Percentiles rank a stretch among this genome's conserved stretches.
phyloP scores from a whole-genome alignment of 2,329 filamentous ascomycete species.

The Stenocarpella maydis region DNA sequence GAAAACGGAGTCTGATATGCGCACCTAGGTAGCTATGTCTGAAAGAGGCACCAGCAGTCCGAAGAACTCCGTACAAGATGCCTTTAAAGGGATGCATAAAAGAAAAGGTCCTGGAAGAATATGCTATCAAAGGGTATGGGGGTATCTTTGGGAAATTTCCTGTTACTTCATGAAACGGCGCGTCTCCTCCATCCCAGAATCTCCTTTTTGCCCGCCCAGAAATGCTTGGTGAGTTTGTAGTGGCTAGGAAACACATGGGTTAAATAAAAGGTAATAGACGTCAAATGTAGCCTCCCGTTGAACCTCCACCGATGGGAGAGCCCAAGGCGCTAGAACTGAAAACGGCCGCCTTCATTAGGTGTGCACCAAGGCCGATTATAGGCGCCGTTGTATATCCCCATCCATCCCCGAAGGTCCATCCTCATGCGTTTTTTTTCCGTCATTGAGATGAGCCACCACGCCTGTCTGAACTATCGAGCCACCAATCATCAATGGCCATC shows the following conservation, averaged over 20 bases:
- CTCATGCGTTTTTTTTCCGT: neutral
- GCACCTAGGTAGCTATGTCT: neutral
- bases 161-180: constrained; percentile 13
- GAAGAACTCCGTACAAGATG: constrained; percentile 25
- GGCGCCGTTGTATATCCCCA: constrained; percentile 2
- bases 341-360: neutral
- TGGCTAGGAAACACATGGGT: constrained; percentile 13
- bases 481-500: constrained; percentile 32
- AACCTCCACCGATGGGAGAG: constrained; percentile 6
- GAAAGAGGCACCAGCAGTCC: neutral
- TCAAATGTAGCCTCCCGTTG: constrained; percentile 18
- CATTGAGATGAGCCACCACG: neutral
- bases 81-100: constrained; percentile 10
- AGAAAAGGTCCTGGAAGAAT: constrained; percentile 14
- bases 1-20: neutral
- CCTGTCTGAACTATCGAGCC: neutral
- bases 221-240: constrained; percentile 19
- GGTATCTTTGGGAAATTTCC: constrained; percentile 27
- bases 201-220: constrained; percentile 13
- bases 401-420: neutral
- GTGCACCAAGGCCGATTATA: constrained; percentile 9
- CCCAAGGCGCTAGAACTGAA: constrained; percentile 12
- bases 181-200: neutral
- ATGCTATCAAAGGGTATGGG: constrained; percentile 28
- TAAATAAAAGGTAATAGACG: constrained; percentile 11